Percentiles rank a stretch among this genome's conserved stretches.
Conservation (phyloP, 192 early-diverging fungal genomes). For the Rhizoclosmatium sp. region DNA sequence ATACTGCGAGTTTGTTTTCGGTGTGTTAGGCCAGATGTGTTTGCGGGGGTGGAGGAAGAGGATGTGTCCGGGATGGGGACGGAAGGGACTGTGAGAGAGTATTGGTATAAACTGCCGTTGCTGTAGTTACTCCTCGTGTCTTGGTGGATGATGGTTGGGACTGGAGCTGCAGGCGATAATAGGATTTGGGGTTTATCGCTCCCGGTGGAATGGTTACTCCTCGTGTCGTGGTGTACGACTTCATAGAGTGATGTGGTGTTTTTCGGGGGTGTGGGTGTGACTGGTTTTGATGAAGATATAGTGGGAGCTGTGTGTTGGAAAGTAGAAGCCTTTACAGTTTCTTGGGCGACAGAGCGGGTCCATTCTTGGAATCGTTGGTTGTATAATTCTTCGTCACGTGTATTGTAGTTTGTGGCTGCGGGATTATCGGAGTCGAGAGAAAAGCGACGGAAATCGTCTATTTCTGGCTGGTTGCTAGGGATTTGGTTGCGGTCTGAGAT, state of each 20-base stretch:
- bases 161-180: neutral
- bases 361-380: conserved; percentile 13
- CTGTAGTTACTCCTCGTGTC: conserved; percentile 26
- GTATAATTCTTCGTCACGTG: neutral
- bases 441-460: neutral
- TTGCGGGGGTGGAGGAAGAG: too few species aligned
- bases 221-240: too few species aligned
- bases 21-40: too few species aligned
- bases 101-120: conserved; percentile 1
- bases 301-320: too few species aligned
- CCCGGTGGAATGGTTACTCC: too few species aligned
- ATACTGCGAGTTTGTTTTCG: too few species aligned
- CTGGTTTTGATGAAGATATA: neutral
- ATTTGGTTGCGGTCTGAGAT: neutral
- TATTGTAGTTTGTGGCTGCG: too few species aligned
- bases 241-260: neutral
- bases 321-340: neutral
- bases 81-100: neutral
- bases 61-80: too few species aligned
- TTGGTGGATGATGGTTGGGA: conserved; percentile 13
- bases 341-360: neutral
- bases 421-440: neutral
- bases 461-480: neutral
- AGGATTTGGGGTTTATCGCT: neutral
- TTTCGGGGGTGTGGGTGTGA: neutral